Percentiles rank a stretch among this genome's conserved stretches.
These are phyloP conservation scores for Thozetella sp. DNA, from an alignment of 495 filamentous ascomycete species.

Conservation along the genomic window DNA sequence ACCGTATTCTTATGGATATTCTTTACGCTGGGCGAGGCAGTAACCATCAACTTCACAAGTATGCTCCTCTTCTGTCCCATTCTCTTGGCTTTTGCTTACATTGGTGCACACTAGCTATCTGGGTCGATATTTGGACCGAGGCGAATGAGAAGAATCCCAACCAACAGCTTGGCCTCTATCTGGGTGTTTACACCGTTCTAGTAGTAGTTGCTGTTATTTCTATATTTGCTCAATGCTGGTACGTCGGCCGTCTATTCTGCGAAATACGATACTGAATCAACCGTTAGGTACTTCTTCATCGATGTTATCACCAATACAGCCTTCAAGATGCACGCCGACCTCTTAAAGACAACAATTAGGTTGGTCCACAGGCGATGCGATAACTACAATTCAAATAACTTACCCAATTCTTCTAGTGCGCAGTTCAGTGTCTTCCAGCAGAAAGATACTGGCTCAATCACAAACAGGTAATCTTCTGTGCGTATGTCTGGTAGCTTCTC, in stretches of 20 bases:
- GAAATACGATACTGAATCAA: not conserved
- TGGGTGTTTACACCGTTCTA: conserved; percentile 5
- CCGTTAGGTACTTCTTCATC: not conserved
- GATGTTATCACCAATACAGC: not conserved
- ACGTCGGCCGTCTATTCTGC: not conserved
- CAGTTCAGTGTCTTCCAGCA: not conserved
- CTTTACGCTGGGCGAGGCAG: conserved; percentile 5
- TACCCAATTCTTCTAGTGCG: not conserved
- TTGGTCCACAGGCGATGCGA: not conserved
- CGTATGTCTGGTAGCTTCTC: not conserved
- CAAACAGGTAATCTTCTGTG: conserved; percentile 2
- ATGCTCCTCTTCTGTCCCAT: too few species aligned
- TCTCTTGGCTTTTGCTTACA: not conserved
- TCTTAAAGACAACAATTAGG: not conserved
- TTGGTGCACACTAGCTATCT: too few species aligned
- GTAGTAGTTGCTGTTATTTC: not conserved
- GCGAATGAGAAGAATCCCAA: conserved; percentile 1
- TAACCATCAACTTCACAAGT: conserved; percentile 5
- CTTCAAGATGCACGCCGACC: not conserved
- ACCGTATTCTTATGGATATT: conserved; percentile 5
- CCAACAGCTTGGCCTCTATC: conserved; percentile 2
- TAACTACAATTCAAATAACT: not conserved
- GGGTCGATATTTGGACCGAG: conserved; percentile 4
- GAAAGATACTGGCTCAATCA: conserved; percentile 1
- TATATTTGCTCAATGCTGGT: not conserved